phyloP scores from a whole-genome alignment of 2,329 filamentous ascomycete genomes.

The Celoporthe dispersa region DNA sequence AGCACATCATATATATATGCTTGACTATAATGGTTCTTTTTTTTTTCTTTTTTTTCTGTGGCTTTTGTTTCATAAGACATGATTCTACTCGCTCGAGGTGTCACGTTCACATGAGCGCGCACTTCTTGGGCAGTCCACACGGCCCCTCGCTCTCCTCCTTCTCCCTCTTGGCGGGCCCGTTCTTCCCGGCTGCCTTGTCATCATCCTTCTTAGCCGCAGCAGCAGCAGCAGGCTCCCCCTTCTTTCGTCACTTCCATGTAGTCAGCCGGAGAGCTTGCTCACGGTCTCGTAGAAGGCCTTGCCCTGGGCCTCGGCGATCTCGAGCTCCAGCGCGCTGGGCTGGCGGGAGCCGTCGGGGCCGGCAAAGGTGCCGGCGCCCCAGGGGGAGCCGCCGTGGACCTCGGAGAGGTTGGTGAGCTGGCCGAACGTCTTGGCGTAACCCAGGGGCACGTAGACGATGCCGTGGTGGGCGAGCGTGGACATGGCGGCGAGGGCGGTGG shows the following conservation, averaged over 20 bases:
- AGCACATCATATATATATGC: background rate
- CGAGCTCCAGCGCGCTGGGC: conserved; percentile 75
- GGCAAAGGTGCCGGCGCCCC: conserved; percentile 93
- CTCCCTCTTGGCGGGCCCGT: conserved; percentile 26
- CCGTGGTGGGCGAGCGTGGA: conserved; percentile 91
- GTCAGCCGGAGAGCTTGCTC: conserved; percentile 75
- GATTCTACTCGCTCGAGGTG: background rate
- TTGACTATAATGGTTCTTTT: background rate
- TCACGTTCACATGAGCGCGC: conserved; percentile 63
- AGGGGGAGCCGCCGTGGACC: conserved; percentile 84
- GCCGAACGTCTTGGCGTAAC: conserved; percentile 80
- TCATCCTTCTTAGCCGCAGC: conserved; percentile 30
- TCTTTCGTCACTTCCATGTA: conserved; percentile 62
- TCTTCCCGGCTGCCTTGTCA: conserved; percentile 31
- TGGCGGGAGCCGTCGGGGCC: conserved; percentile 80
- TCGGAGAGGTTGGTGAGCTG: conserved; percentile 73
- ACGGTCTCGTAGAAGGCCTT: conserved; percentile 81
- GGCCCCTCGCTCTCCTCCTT: conserved; percentile 63
- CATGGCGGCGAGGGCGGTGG: conserved; percentile 78
- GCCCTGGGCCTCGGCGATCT: conserved; percentile 82
- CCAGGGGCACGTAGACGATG: conserved; percentile 93
- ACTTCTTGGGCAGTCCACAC: conserved; percentile 79
- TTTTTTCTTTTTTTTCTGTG: background rate
- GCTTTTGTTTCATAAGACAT: too few species aligned
- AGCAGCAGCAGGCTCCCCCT: conserved; percentile 24